Base-by-base conservation (phyloP, 108 stramenopile genomes). In the Halocafeteria seosinensis region DNA sequence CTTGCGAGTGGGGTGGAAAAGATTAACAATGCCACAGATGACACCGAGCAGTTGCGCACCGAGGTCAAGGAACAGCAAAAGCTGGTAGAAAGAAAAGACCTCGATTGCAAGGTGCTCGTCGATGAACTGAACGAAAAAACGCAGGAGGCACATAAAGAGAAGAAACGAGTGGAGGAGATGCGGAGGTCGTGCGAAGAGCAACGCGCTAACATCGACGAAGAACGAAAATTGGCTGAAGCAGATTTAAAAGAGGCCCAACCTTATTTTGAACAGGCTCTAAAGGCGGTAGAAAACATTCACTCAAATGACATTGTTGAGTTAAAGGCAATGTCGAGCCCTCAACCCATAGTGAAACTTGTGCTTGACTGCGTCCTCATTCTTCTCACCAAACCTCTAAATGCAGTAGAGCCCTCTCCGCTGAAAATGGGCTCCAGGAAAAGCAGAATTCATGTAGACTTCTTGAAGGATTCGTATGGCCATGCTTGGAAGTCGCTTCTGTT, bases 101-200 rank as follows among this genome's bases (percentile, higher is more conserved):
- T 52, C 25, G 81, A 71, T 21, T 80, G 79, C 33, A 74, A 73
- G 11, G 55, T 31, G 6, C 78, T 82, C 80, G 62, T 82, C 37
- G 75, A 32, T 13, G 61, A 62, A 28, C 63, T 73, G n/a, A 70
- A 82, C 71, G 66, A 73, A 66, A 50, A 62, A 29, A 66, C 73
- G 24, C 74, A 77, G 75, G 77, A 69, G n/a, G 81, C 81, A 9
- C 76, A 82, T 58, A 78, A 77, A 51, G 79, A 81, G 66, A 73
- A 73, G 1, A 78, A 80, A 29, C 69, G 65, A 24, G 81, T 82
- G 27, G 52, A 50, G 12, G 33, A 51, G 51, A 78, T 80, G 37
- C 80, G 77, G 65, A 36, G 57, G 34, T 64, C 50, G 23, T 82
- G 81, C 52, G 68, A 76, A 60, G 79, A 71, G 31, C 76, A 76